Conservation (phyloP, 2,329 filamentous ascomycete genomes). For the Colletotrichum tropicale region DNA sequence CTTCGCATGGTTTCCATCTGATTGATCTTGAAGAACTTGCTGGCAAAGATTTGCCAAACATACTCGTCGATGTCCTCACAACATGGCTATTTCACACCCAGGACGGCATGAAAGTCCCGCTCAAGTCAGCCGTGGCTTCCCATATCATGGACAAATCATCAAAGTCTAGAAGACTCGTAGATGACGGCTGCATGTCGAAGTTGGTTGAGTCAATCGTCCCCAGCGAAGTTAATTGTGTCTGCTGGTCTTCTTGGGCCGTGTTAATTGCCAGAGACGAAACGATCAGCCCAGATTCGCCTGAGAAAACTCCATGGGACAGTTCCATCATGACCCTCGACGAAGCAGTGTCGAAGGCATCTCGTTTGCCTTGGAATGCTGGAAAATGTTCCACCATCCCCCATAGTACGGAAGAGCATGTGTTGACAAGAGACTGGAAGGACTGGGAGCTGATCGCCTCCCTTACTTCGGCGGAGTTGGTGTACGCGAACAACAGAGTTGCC, state of each 20-base stretch:
- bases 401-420: neutral
- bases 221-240: neutral
- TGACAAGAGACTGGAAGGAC: neutral
- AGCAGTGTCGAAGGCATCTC: neutral
- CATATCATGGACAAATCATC: neutral
- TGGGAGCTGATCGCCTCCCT: neutral
- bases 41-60: too few relatives aligned
- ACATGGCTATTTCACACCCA: neutral
- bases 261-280: neutral
- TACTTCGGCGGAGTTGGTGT: neutral
- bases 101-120: neutral
- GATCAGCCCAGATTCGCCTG: neutral
- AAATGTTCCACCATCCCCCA: neutral
- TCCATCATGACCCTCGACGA: neutral
- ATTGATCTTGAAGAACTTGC: too few relatives aligned
- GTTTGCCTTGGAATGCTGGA: neutral
- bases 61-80: neutral
- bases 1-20: too few relatives aligned
- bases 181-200: neutral
- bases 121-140: neutral
- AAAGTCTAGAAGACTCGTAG: neutral
- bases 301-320: neutral
- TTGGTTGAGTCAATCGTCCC: neutral
- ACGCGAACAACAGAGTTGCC: neutral
- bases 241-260: neutral